Conservation (phyloP, 2,329 filamentous ascomycete species). For the Botrytis paeoniae region DNA sequence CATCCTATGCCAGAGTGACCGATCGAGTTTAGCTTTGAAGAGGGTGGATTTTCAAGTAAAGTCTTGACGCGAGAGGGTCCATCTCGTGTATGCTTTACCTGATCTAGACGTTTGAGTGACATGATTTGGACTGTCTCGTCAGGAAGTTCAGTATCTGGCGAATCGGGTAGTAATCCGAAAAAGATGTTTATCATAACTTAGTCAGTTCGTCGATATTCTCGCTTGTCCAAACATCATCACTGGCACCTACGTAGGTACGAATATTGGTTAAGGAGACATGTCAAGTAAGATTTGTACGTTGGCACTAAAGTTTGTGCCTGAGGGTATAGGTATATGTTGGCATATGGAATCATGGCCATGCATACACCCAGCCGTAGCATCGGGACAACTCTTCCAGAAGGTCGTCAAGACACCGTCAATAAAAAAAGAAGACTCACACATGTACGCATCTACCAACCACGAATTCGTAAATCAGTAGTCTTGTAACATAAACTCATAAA, state of each 20-base stretch:
- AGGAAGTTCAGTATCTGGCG: neutral
- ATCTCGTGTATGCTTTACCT: neutral
- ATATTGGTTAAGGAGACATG: neutral
- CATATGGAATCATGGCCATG: neutral
- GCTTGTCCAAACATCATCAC: neutral
- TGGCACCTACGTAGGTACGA: neutral
- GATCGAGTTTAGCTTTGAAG: neutral
- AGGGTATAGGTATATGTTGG: neutral
- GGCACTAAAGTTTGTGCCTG: neutral
- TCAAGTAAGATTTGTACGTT: neutral
- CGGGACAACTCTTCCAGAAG: neutral
- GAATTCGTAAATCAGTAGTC: neutral
- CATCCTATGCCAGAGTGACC: neutral
- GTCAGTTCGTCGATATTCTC: neutral
- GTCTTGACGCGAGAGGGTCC: neutral
- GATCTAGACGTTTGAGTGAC: too few relatives aligned
- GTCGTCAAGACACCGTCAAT: neutral
- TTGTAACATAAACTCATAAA: neutral
- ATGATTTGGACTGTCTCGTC: neutral
- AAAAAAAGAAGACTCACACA: neutral
- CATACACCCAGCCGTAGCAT: neutral
- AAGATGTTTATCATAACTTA: neutral
- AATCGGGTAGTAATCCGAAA: neutral
- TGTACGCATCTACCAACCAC: neutral
- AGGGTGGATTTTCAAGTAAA: neutral